Conservation (phyloP, 1,139 yeast genomes). For the Protomyces inundatus region DNA sequence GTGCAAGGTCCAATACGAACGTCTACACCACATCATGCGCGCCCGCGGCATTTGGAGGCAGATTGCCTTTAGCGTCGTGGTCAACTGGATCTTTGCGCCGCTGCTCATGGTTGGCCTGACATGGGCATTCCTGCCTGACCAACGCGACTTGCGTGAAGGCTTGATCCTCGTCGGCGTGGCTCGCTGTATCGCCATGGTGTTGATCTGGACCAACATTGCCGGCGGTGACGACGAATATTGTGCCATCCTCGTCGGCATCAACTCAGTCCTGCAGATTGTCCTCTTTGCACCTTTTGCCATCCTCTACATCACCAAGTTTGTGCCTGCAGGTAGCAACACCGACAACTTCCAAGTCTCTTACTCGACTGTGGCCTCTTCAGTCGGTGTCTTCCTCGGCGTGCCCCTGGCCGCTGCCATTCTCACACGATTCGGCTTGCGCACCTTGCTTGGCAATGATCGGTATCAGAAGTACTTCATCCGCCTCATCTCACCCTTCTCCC, state of each 20-base stretch:
- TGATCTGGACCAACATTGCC: constrained; percentile 56
- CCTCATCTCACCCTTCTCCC: constrained; percentile 48
- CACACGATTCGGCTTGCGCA: constrained; percentile 39
- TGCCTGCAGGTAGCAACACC: constrained; percentile 25
- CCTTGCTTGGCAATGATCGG: constrained; percentile 32
- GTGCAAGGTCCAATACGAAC: constrained; percentile 52
- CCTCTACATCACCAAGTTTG: constrained; percentile 39
- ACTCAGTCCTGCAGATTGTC: constrained; percentile 51
- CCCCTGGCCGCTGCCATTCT: constrained; percentile 49
- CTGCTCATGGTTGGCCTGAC: constrained; percentile 54
- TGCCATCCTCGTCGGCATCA: constrained; percentile 51
- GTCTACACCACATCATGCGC: constrained; percentile 35
- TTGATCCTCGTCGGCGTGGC: constrained; percentile 58
- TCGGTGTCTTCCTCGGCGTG: constrained; percentile 52
- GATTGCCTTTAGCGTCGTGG: constrained; percentile 43
- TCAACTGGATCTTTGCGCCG: constrained; percentile 60
- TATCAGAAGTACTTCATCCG: constrained; percentile 43
- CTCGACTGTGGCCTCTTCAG: constrained; percentile 48
- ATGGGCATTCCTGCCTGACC: constrained; percentile 51
- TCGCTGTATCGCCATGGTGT: constrained; percentile 58
- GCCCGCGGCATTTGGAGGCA: constrained; percentile 38
- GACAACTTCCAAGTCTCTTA: constrained; percentile 38
- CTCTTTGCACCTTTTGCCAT: constrained; percentile 54
- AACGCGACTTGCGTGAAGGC: constrained; percentile 50
- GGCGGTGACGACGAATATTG: constrained; percentile 51